Evolutionary conservation across 2,329 filamentous ascomycete species (phyloP), one percentile per base, ranked within the genome.

Genomic region (Botryotinia globosa): DNA sequence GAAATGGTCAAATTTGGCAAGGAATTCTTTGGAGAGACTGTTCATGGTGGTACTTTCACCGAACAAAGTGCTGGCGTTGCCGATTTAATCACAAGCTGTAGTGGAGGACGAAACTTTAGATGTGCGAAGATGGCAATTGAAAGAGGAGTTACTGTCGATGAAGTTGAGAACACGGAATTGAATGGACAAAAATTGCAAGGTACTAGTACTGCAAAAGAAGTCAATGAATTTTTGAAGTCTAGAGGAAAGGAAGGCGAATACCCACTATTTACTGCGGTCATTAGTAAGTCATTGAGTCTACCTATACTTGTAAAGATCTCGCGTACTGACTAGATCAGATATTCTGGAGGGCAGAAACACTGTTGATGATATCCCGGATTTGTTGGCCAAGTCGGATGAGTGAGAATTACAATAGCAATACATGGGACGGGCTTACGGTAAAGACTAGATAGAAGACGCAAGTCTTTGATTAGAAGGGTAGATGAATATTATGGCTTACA

Each of bases 161-260:
- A 98, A 82, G 91, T 99, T 61, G 96, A 99, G 85, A 87, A 89
- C 80, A 88, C 90, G 73, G 94, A 98, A 81, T 87, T 99, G 75
- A 98, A 99, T 81, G 96, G 96, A 22, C 96, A 99, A 86, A 97
- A 97, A 85, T 85, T 99, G 73, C 96, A 99, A 84, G 96, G 96
- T 54, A 98, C 94, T 0, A 91, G 91, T 77, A 99, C 96, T 4
- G 94, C 96, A 14, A 89, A 91, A 75, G 96, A 99, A 82, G 94
- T 99, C 59, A 93, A 97, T 84, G 90, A 87, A 67, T 98, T 98
- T 83, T 83, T 99, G 80, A 93, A 92, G 85, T 89, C 89, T 67
- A 87, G 92, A 76, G 92, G 91, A 0, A 84, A 91, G 76, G 94
- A 97, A 83, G 85, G 89, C 45, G 91, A 97, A 69, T 99, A 97